A percentile compares a stretch with the other conserved stretches of the same genome.
Conservation (phyloP, 345 rosid genomes). For the Salix viminalis region DNA sequence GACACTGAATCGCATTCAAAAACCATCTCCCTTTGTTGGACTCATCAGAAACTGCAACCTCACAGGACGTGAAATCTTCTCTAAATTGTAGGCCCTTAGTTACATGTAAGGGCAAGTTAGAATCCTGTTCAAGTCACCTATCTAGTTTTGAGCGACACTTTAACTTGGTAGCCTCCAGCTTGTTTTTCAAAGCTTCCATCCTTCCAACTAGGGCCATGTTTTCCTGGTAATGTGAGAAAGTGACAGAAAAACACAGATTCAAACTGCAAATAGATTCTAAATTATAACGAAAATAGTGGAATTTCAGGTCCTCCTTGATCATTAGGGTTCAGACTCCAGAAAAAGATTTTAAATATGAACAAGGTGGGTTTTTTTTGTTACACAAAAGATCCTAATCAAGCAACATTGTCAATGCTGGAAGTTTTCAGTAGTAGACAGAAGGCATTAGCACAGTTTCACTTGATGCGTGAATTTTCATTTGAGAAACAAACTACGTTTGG, state of each 20-base stretch:
- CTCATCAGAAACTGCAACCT: not conserved
- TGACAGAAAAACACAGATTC: not conserved
- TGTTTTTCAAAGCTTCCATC: slow-evolving; percentile 16
- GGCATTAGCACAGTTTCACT: not conserved
- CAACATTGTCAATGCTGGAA: not conserved
- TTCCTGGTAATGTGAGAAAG: slow-evolving; percentile 12
- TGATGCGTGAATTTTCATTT: not conserved
- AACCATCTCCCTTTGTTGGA: not conserved
- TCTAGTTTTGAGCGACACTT: slow-evolving; percentile 16
- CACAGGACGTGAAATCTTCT: not conserved
- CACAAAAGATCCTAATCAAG: not conserved
- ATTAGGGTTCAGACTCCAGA: not conserved
- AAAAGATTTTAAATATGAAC: not conserved
- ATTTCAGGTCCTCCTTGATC: not conserved
- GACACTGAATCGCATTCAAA: not conserved
- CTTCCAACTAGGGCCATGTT: slow-evolving; percentile 23
- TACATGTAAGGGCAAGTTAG: not conserved
- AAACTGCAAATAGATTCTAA: not conserved
- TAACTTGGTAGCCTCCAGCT: slow-evolving; percentile 12
- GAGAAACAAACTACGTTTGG: not conserved
- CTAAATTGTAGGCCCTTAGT: not conserved
- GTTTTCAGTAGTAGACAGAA: not conserved
- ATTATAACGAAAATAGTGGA: not conserved
- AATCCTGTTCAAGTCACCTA: slow-evolving; percentile 1
- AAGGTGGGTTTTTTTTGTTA: not conserved